These are phyloP conservation scores for Aureobasidium sp. DNA, from an alignment of 2,329 filamentous ascomycete genomes.

Conservation along the genomic window DNA sequence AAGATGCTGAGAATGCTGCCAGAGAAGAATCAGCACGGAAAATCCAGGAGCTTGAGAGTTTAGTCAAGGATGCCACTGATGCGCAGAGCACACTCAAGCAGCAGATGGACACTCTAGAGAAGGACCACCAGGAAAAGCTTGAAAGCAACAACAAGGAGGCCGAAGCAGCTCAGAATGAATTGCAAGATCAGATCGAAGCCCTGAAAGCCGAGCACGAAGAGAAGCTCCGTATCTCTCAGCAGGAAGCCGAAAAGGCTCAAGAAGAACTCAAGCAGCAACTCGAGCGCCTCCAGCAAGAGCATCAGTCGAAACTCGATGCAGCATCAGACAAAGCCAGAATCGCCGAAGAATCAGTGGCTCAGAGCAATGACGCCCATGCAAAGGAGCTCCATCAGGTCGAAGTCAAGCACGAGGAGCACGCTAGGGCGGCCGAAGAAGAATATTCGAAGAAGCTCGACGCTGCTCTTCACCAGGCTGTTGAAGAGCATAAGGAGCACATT, in stretches of 20 bases:
- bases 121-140: conserved; percentile 11
- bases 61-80: neutral
- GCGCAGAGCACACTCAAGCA: neutral
- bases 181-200: neutral
- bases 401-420: neutral
- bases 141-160: conserved; percentile 9
- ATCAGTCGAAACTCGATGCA: conserved; percentile 2
- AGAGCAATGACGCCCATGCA: neutral
- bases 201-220: conserved; percentile 12
- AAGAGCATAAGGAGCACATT: neutral
- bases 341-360: neutral
- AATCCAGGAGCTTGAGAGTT: neutral
- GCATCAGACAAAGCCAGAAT: conserved; percentile 5
- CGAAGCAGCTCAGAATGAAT: neutral
- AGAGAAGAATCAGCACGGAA: neutral
- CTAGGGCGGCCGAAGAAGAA: neutral
- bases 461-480: neutral
- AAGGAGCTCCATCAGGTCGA: neutral
- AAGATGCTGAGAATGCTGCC: neutral
- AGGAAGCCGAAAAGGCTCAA: conserved; percentile 3
- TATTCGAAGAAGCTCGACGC: neutral
- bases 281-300: neutral
- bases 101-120: conserved; percentile 9
- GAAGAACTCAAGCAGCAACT: neutral
- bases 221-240: conserved; percentile 9